Base-by-base conservation (phyloP, 139 green algal genomes). In the Chlorella ohadii region DNA sequence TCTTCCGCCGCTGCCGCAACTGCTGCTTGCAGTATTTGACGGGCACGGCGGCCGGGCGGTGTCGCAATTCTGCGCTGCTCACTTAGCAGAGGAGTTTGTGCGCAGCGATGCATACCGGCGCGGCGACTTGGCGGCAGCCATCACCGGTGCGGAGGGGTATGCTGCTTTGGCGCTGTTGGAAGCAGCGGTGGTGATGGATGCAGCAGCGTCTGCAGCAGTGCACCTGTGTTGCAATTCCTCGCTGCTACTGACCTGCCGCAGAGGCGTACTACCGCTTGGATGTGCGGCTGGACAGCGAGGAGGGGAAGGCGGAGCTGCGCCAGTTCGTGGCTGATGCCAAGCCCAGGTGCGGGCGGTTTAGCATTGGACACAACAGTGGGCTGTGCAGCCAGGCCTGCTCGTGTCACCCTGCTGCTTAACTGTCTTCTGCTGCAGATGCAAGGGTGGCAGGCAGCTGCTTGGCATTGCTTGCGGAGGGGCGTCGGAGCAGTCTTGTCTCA, bases 261-360 rank as follows among this genome's bases (percentile, higher is more conserved):
- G 51, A 85, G 3, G 56, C 80, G 22, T 89, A 86, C 67, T 85
- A 76, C 47, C 70, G 79, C 19, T 47, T 89, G 56, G 86, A 89
- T 64, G 65, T 76, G 56, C 86, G 93, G 82, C 91, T 95, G 38
- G 92, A 95, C 66, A 91, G 84, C 15, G 82, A 87, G 34, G 86
- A 73, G 51, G 86, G 86, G 0, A 38, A 59, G n/a, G 72, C 68
- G 17, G 86, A 89, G 64, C 73, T 89, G 64, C 25, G 38, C 12
- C 33, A 31, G 27, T 33, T 82, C 11, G 72, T 68, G 17, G 65
- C 55, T 1, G 64, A 28, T 1, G 16, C 74, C 27, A 79, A 73
- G 36, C 70, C 70, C 61, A 84, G 66, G 79, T 84, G 47, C 57
- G 78, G 71, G 27, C 4, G 41, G 71, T 0, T 27, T 20, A 25